phyloP scores from a whole-genome alignment of 2,329 filamentous ascomycete genomes.

The Pseudopyrenochaeta lycopersici region DNA sequence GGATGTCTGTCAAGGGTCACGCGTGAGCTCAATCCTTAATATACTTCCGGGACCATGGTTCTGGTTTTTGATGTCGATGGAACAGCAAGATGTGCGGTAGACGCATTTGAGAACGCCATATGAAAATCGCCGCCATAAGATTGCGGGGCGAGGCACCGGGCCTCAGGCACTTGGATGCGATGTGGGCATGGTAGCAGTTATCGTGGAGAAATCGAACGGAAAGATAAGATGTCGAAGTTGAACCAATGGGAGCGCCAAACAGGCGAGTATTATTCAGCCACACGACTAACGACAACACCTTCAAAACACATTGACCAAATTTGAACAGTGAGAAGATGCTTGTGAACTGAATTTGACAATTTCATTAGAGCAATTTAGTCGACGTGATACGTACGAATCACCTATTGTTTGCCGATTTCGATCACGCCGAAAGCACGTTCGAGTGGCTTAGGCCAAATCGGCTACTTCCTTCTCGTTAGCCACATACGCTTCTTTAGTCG shows the following conservation, averaged over 20 bases:
- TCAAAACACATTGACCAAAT: background rate
- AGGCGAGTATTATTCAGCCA: conserved; percentile 34
- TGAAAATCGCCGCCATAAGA: conserved; percentile 8
- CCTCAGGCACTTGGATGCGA: conserved; percentile 5
- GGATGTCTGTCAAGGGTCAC: background rate
- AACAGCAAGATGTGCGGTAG: conserved; percentile 11
- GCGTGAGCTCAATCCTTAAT: conserved; percentile 6
- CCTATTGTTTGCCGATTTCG: background rate
- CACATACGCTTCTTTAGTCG: conserved; percentile 27
- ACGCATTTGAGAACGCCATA: background rate
- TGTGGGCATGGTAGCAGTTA: conserved; percentile 1
- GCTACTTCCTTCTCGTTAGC: conserved; percentile 37
- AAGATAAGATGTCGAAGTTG: conserved; percentile 21
- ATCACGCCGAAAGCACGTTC: background rate
- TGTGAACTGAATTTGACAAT: too few species aligned
- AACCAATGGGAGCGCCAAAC: conserved; percentile 22
- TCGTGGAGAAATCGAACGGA: conserved; percentile 8
- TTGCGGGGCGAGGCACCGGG: conserved; percentile 20
- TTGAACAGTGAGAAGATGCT: background rate
- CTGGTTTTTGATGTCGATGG: conserved; percentile 5
- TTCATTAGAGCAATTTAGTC: too few species aligned
- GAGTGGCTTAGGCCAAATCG: conserved; percentile 17
- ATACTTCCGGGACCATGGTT: conserved; percentile 9
- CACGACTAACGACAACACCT: conserved; percentile 20
- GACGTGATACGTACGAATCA: background rate